A percentile compares a stretch with the other conserved stretches of the same genome.
Evolutionary conservation across 1,284 basidiomycete genomes (phyloP).

Genomic region (Moesziomyces parantarcticus): DNA sequence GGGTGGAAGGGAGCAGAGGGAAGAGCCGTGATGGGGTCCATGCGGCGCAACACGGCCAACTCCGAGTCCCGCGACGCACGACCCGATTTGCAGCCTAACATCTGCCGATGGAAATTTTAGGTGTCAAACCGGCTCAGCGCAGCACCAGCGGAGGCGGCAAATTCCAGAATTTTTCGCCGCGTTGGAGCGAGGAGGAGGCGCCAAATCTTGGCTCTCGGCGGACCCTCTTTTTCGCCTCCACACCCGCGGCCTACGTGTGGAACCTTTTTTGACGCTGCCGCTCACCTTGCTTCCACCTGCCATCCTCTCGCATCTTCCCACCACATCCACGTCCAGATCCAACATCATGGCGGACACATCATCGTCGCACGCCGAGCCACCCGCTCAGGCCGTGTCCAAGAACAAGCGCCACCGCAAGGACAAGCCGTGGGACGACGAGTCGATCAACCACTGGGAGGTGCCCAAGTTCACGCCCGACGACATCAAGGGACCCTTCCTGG

Average conservation of each 20-base stretch:
- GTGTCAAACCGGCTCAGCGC: not conserved
- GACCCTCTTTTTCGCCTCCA: conserved; percentile 5
- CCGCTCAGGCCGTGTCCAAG: conserved; percentile 37
- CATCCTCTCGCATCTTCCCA: not conserved
- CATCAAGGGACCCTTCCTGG: conserved; percentile 81
- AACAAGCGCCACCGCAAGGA: conserved; percentile 67
- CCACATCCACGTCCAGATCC: too few relatives aligned
- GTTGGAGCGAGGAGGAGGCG: not conserved
- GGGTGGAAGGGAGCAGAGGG: not conserved
- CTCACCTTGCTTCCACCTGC: not conserved
- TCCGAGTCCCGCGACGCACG: not conserved
- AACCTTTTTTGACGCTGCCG: too few relatives aligned
- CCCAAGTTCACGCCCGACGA: conserved; percentile 78
- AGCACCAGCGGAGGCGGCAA: not conserved
- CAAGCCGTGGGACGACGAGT: conserved; percentile 89
- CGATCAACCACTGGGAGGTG: conserved; percentile 98
- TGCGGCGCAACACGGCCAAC: not conserved
- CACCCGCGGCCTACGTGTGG: too few relatives aligned
- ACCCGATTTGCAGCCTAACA: not conserved
- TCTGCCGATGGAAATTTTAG: conserved; percentile 35
- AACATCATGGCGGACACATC: conserved; percentile 15
- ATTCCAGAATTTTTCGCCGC: conserved; percentile 39
- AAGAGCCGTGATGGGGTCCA: conserved; percentile 15
- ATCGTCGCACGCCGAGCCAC: conserved; percentile 5
- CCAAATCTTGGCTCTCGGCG: too few relatives aligned